Conservation (phyloP, 148 eudicot species). For the Rheum nobile region DNA sequence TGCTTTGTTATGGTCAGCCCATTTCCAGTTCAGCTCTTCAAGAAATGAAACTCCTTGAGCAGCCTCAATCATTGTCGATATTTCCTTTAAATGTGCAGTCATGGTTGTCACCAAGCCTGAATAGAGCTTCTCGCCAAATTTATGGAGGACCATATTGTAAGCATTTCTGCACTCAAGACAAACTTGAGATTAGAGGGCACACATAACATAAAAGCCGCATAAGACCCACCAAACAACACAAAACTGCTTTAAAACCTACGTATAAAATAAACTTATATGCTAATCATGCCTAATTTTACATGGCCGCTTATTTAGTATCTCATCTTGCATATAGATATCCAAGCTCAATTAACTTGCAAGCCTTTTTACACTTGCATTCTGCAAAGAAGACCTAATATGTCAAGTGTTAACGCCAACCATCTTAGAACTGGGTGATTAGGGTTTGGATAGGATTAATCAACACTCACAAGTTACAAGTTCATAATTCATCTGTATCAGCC, state of each 20-base stretch:
- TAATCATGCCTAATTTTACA: not conserved
- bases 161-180: conserved; percentile 46
- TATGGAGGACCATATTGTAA: conserved; percentile 87
- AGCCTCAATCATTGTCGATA: conserved; percentile 53
- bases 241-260: not conserved
- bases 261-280: not conserved
- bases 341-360: not conserved
- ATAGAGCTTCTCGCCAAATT: conserved; percentile 67
- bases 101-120: conserved; percentile 66
- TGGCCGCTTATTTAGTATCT: not conserved
- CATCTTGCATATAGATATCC: not conserved
- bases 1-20: conserved; percentile 80
- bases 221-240: not conserved
- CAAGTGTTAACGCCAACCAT: not conserved
- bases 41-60: conserved; percentile 65
- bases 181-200: not conserved
- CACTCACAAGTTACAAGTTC: not conserved
- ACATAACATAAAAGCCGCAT: not conserved
- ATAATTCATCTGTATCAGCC: not conserved
- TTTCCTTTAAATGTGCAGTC: conserved; percentile 59
- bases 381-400: not conserved
- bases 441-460: not conserved
- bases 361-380: not conserved
- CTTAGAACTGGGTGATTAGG: not conserved
- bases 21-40: conserved; percentile 69